Percentiles rank a stretch among this genome's conserved stretches.
phyloP scores from a whole-genome alignment of 345 rosid species.

The Mallotus nudiflorus region DNA sequence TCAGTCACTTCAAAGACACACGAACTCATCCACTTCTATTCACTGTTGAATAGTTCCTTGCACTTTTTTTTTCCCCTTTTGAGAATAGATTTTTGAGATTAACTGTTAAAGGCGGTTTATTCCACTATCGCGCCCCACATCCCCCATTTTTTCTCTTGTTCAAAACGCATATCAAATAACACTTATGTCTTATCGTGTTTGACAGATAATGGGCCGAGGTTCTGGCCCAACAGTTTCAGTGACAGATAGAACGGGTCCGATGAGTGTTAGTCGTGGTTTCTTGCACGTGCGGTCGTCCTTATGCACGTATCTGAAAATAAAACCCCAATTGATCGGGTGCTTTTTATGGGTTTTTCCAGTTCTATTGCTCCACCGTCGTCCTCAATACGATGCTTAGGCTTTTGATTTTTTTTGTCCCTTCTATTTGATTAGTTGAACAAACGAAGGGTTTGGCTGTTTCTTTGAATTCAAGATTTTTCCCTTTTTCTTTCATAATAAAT shows the following conservation, averaged over 20 bases:
- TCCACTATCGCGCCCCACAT: slow-evolving; percentile 32
- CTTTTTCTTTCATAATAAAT: too few relatives aligned
- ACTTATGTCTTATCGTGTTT: neutral
- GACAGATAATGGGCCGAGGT: neutral
- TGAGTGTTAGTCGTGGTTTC: neutral
- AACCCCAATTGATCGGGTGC: slow-evolving; percentile 14
- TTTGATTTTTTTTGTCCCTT: neutral
- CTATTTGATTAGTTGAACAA: neutral
- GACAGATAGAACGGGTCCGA: neutral
- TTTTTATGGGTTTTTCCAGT: slow-evolving; percentile 17
- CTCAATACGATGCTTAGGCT: neutral
- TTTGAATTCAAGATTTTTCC: neutral
- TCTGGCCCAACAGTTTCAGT: neutral
- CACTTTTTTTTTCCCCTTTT: neutral
- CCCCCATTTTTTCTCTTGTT: slow-evolving; percentile 9
- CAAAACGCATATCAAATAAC: neutral
- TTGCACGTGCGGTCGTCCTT: slow-evolving; percentile 1
- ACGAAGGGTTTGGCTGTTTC: neutral
- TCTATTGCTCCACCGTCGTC: neutral
- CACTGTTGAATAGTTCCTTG: neutral
- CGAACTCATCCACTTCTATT: too few relatives aligned
- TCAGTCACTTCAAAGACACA: neutral
- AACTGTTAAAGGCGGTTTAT: slow-evolving; percentile 27
- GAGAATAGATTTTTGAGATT: too few relatives aligned
- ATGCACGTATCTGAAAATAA: slow-evolving; percentile 10